Base-by-base conservation (phyloP, 352 stramenopile genomes). In the Halophytophthora polymorphica region DNA sequence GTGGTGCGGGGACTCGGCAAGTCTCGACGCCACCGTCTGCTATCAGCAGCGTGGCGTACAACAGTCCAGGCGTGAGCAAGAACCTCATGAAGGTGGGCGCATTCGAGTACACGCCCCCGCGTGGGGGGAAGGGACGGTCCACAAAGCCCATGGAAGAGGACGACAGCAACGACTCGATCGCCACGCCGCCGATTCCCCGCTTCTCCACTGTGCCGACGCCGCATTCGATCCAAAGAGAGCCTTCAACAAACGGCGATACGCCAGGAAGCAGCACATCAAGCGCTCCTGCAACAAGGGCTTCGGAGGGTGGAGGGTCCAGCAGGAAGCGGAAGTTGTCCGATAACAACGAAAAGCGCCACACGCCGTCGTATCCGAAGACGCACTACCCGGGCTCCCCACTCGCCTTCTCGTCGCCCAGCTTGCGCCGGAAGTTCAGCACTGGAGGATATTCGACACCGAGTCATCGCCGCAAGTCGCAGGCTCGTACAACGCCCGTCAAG, bases 41-140 rank as follows among this genome's bases (percentile, higher is more conserved):
- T 8, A 90, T 92, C 58, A 92, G 81, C 50, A 92, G 81, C 40
- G 80, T 92, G 29, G 70, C 71, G n/a, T 66, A 54, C 38, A 71
- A 59, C 25, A 90, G 75, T 33, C 82, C 82, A 6, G 66, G 64
- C 14, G 71, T 92, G 37, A 92, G 67, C 60, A 85, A 78, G 25
- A 88, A 92, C 56, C 53, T 92, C 23, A 88, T 90, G 77, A 87
- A 91, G 45, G 74, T 88, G 52, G 81, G 81, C 35, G 81, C 74
- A 4, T 92, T 92, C 22, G 82, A 90, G 55, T 84, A 77, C 51
- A 87, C 82, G 10, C 82, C 82, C 34, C 74, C 73, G 17, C 77
- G 53, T 21, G 53, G 39, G 2, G 64, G 66, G 18, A 77, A 62
- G 29, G 50, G 63, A 8, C 62, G 38, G 18, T 44, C 12, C 29